Evolutionary conservation across 163 green algal genomes (phyloP).

Genomic region (Volvox carteri): DNA sequence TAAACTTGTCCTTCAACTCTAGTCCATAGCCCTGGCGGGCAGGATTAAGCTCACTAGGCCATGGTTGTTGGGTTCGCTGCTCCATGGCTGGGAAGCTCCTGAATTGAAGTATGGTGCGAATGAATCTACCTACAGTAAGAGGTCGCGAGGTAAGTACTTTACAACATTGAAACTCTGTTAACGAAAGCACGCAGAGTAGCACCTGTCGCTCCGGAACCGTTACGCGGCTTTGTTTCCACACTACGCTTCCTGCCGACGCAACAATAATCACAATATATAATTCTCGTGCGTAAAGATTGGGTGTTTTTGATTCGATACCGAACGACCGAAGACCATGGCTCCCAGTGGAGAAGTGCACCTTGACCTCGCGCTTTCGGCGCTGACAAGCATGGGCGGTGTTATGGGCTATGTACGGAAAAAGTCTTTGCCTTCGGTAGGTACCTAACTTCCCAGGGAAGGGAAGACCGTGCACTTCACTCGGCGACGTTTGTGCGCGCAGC

Average conservation of each 20-base stretch:
- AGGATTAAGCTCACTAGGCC: conserved; percentile 54
- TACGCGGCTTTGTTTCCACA: no score
- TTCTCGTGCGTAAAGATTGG: no score
- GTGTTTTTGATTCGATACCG: no score
- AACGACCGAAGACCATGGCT: conserved; percentile 44
- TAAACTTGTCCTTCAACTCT: conserved; percentile 82
- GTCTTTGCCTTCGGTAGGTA: conserved; percentile 32
- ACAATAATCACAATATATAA: no score
- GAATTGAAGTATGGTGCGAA: no score
- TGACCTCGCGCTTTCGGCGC: conserved; percentile 11
- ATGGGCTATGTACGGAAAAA: conserved; percentile 46
- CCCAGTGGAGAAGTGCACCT: conserved; percentile 41
- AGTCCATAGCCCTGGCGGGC: conserved; percentile 58
- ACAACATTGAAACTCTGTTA: no score
- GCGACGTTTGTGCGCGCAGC: conserved; percentile 4
- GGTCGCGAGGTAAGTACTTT: no score
- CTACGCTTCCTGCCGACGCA: no score
- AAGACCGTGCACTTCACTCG: neutral
- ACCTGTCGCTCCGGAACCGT: no score
- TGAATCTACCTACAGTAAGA: neutral
- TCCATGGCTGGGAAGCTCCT: neutral
- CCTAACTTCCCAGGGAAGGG: neutral
- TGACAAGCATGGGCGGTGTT: conserved; percentile 11
- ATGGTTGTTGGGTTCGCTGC: conserved; percentile 1
- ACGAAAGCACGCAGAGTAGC: no score